Conservation (phyloP, 306 rosid genomes). For the Rubus parviflorus region DNA sequence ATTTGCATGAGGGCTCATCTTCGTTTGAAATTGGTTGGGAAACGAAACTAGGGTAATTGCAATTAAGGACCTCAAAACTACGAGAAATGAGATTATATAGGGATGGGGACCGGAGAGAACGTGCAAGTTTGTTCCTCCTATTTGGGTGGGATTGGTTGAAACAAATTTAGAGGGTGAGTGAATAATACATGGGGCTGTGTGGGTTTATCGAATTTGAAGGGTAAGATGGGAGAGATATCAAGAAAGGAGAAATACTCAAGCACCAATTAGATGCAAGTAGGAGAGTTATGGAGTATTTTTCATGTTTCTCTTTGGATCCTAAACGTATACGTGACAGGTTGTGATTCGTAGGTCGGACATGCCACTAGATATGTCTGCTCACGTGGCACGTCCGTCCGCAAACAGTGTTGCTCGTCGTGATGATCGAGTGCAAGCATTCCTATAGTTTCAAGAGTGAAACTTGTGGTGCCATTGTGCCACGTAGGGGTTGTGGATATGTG, state of each 20-base stretch:
- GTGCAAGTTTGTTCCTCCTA: conserved; percentile 13
- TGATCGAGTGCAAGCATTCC: not conserved
- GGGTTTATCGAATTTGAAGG: conserved; percentile 1
- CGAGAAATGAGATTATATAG: conserved; percentile 8
- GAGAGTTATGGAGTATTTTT: not conserved
- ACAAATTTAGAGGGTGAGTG: conserved; percentile 14
- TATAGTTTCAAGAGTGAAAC: not conserved
- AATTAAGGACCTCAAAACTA: conserved; percentile 11
- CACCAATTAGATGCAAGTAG: not conserved
- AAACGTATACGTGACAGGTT: not conserved
- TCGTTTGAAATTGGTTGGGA: conserved; percentile 5
- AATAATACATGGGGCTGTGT: not conserved
- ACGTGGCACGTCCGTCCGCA: not conserved
- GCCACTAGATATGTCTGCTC: not conserved
- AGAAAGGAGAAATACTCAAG: not conserved
- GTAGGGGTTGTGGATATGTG: not conserved
- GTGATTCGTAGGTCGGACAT: not conserved
- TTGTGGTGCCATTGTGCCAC: not conserved
- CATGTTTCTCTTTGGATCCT: not conserved
- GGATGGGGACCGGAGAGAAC: not conserved
- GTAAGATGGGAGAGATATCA: not conserved
- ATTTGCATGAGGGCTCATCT: conserved; percentile 49
- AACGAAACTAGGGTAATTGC: conserved; percentile 1
- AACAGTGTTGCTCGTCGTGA: not conserved
- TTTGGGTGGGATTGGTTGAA: conserved; percentile 18